Conservation (phyloP, 2,329 filamentous ascomycete genomes). For the Alternaria burnsii region DNA sequence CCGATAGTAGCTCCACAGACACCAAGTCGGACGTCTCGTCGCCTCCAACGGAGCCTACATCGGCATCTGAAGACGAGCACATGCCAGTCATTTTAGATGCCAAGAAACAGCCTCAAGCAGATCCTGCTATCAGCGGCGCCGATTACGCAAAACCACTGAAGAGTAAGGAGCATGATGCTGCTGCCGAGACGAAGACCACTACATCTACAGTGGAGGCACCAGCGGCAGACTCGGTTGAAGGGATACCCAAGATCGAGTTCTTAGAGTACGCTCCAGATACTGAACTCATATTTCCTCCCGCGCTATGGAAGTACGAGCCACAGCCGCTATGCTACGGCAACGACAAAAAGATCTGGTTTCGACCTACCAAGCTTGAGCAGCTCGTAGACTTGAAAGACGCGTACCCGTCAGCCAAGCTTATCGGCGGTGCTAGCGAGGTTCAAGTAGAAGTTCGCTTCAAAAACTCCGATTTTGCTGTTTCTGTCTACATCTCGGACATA, state of each 20-base stretch:
- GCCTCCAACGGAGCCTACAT: conserved; percentile 40
- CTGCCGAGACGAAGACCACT: conserved; percentile 61
- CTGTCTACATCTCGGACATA: conserved; percentile 91
- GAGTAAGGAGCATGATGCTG: conserved; percentile 40
- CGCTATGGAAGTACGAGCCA: conserved; percentile 80
- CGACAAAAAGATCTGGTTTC: conserved; percentile 90
- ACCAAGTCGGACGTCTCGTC: conserved; percentile 40
- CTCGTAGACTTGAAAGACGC: conserved; percentile 86
- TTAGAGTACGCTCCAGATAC: conserved; percentile 90
- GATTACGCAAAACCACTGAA: conserved; percentile 48
- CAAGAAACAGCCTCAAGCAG: conserved; percentile 31
- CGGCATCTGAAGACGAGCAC: conserved; percentile 38
- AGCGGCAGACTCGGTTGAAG: conserved; percentile 62
- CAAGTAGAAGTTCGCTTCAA: conserved; percentile 99
- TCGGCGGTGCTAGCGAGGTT: conserved; percentile 93
- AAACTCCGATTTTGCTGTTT: conserved; percentile 85
- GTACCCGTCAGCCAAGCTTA: conserved; percentile 89
- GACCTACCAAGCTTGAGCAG: conserved; percentile 84
- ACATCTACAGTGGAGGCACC: conserved; percentile 44
- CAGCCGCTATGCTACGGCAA: conserved; percentile 87
- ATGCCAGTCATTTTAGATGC: conserved; percentile 35
- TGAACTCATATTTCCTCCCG: conserved; percentile 90
- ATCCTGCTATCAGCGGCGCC: conserved; percentile 39
- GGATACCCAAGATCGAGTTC: conserved; percentile 71
- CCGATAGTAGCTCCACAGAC: conserved; percentile 39